Conservation (phyloP, 495 filamentous ascomycete genomes). For the Aspergillus ellipticus region DNA sequence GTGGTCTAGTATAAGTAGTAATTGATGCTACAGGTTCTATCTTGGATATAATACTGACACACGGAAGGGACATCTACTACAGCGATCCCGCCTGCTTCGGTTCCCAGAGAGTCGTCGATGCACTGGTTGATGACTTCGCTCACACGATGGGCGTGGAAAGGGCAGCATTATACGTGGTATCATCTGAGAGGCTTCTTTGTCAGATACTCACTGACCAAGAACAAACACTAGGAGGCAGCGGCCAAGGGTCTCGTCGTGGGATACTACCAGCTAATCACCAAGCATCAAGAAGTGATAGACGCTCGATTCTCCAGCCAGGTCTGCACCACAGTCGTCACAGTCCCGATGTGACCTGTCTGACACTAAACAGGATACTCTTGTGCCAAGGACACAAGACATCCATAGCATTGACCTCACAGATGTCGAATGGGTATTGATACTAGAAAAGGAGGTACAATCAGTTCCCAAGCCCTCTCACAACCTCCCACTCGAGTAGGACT, state of each 20-base stretch:
- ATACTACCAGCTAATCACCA: conserved; percentile 38
- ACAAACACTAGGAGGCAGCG: conserved; percentile 41
- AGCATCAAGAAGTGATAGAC: conserved; percentile 20
- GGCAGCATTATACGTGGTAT: conserved; percentile 40
- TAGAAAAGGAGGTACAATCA: conserved; percentile 97
- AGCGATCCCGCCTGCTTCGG: conserved; percentile 75
- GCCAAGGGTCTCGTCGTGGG: conserved; percentile 71
- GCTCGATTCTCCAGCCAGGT: conserved; percentile 18
- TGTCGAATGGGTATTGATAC: conserved; percentile 70
- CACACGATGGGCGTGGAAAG: conserved; percentile 55
- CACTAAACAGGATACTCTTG: conserved; percentile 55
- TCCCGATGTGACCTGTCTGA: no score
- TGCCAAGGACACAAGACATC: conserved; percentile 58
- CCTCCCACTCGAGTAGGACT: conserved; percentile 8
- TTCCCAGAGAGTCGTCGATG: conserved; percentile 70
- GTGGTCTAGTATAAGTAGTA: neutral
- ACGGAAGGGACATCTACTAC: conserved; percentile 82
- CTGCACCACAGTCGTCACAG: no score
- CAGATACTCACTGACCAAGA: neutral
- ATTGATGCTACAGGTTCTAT: neutral
- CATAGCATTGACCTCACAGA: conserved; percentile 49
- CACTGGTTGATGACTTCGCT: conserved; percentile 79
- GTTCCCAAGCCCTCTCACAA: neutral
- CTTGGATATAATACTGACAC: no score
- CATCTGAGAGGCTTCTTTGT: no score